Conservation (phyloP, 2,329 filamentous ascomycete genomes). For the Penicillium concentricum region DNA sequence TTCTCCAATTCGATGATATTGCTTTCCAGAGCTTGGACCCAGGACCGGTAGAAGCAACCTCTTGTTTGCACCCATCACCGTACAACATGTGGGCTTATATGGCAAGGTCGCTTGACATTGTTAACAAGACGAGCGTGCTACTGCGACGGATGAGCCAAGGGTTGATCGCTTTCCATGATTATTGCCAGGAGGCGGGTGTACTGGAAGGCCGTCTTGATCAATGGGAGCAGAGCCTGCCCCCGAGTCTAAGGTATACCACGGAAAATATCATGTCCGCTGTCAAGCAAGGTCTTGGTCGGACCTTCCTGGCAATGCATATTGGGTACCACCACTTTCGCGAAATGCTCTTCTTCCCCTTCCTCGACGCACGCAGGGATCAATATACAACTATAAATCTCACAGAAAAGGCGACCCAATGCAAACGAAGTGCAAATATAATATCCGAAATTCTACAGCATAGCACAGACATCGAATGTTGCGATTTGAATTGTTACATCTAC, state of each 20-base stretch:
- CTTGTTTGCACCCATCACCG: background rate
- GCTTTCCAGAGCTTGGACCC: conserved; percentile 14
- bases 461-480: conserved; percentile 15
- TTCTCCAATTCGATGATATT: conserved; percentile 19
- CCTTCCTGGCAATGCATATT: conserved; percentile 25
- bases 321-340: conserved; percentile 23
- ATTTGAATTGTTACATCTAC: conserved; percentile 22
- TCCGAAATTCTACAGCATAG: conserved; percentile 19
- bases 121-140: conserved; percentile 16
- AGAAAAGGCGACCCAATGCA: conserved; percentile 15
- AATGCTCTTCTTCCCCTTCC: conserved; percentile 25
- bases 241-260: conserved; percentile 10
- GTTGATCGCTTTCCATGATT: conserved; percentile 15
- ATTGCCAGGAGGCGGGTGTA: conserved; percentile 11
- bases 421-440: conserved; percentile 14
- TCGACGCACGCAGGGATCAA: conserved; percentile 9
- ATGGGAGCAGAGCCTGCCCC: conserved; percentile 16
- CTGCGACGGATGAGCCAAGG: conserved; percentile 17
- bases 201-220: conserved; percentile 14
- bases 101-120: conserved; percentile 18
- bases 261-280: conserved; percentile 16
- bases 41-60: conserved; percentile 1
- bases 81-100: conserved; percentile 25
- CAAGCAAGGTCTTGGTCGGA: conserved; percentile 16
- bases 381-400: background rate